Base-by-base conservation (phyloP, 441 rosid species). In the Erysimum pusillum region DNA sequence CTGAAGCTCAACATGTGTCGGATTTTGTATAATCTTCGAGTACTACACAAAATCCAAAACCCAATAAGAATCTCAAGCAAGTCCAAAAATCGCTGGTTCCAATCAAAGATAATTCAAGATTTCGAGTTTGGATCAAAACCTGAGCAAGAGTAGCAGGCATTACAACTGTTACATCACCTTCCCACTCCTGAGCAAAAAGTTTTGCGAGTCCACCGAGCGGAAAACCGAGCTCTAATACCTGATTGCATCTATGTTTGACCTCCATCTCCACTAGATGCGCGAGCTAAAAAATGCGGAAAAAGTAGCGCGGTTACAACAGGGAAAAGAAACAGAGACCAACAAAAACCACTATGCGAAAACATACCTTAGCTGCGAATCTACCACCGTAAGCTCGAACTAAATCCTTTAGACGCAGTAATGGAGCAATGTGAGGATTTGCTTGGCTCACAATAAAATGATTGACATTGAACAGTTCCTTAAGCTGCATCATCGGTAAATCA, bases 181-280 rank as follows among this genome's bases (percentile, higher is more conserved):
- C 98, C 99, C 99, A 93, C 56, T 95, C 99, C 79, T 95, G 99
- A 71, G 98, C 92, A 84, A 91, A 93, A 65, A 95, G 90, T 84
- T 82, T 91, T 48, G 99, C 96, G 13, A 95, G 63, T 82, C 99
- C 98, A 62, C 98, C 97, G 0, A 95, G 78, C 0, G 97, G 98
- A 81, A 95, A 93, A 41, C 99, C 99, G 4, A 95, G 96, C 83
- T 90, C 97, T 75, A 93, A 49, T 18, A 88, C 82, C 69, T 95
- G 99, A 79, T 85, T 89, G 82, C 90, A 95, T 85, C 98, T 91
- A 79, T 95, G 98, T 79, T 95, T 95, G 51, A 91, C 92, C 86
- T 93, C 97, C 98, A 93, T 90, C 87, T 93, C 99, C 36, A 84
- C 79, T 31, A 95, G 97, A 71, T 93, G 91, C 45, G 97, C 98